These are phyloP conservation scores for Hemerocallis citrina DNA, from an alignment of 106 monocot genomes.

Conservation along the genomic window DNA sequence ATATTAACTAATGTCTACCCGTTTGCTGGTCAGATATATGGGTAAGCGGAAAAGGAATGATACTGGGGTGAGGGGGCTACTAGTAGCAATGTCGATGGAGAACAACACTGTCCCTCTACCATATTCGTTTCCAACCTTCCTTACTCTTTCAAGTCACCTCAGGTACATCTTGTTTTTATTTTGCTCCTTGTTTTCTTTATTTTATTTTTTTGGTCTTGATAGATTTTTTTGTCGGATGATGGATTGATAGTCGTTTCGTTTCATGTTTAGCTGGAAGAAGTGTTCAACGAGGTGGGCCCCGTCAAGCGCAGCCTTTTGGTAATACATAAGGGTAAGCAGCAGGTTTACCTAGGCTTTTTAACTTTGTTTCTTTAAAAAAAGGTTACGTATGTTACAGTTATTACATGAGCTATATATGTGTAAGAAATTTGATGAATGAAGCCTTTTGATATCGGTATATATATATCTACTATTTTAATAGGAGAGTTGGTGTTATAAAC, in stretches of 20 bases:
- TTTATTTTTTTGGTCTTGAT: too few relatives aligned
- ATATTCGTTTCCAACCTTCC: conserved; percentile 73
- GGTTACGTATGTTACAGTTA: too few relatives aligned
- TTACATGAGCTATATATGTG: too few relatives aligned
- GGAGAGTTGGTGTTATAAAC: too few relatives aligned
- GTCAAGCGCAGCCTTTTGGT: conserved; percentile 87
- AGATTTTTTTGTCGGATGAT: too few relatives aligned
- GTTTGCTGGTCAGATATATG: too few relatives aligned
- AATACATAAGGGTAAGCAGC: conserved; percentile 45
- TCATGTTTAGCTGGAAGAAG: conserved; percentile 44
- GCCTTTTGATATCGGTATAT: too few relatives aligned
- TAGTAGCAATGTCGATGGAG: background rate
- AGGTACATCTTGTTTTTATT: conserved; percentile 31
- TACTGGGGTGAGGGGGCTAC: background rate
- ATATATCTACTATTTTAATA: too few relatives aligned
- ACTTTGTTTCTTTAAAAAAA: too few relatives aligned
- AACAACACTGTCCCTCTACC: conserved; percentile 32
- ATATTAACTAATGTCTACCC: too few relatives aligned
- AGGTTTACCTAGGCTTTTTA: too few relatives aligned
- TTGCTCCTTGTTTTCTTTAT: background rate
- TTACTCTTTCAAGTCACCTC: conserved; percentile 43
- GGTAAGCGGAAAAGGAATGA: conserved; percentile 43
- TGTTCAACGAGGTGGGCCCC: conserved; percentile 86
- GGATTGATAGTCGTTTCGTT: background rate
- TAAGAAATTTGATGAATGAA: too few relatives aligned